Conservation (phyloP, 2,329 filamentous ascomycete genomes). For the Pseudocercospora eumusae region DNA sequence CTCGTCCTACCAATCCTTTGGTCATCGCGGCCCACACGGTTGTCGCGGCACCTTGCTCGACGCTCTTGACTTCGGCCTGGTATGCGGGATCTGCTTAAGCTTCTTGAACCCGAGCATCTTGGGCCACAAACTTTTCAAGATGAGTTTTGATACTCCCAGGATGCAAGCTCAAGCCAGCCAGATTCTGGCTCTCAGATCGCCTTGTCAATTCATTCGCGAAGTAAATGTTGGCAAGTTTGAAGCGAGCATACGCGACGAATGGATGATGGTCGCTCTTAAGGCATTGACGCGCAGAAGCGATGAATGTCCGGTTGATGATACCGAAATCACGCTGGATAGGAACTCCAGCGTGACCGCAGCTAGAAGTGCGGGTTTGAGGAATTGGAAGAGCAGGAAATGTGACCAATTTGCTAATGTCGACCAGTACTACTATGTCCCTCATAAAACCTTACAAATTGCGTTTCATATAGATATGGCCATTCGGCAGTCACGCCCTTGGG, state of each 20-base stretch:
- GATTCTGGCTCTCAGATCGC: slow-evolving; percentile 46
- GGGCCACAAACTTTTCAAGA: slow-evolving; percentile 20
- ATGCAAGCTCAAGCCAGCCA: slow-evolving; percentile 50
- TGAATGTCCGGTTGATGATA: slow-evolving; percentile 54
- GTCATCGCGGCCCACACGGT: slow-evolving; percentile 48
- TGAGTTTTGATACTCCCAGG: slow-evolving; percentile 48
- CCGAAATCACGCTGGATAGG: slow-evolving; percentile 50
- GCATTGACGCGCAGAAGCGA: slow-evolving; percentile 30
- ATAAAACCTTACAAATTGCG: slow-evolving; percentile 53
- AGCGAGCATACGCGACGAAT: slow-evolving; percentile 49
- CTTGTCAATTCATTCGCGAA: slow-evolving; percentile 56
- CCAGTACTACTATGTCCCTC: background rate
- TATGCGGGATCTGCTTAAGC: slow-evolving; percentile 7
- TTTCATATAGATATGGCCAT: slow-evolving; percentile 48
- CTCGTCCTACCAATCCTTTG: slow-evolving; percentile 44
- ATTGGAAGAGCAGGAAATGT: slow-evolving; percentile 59
- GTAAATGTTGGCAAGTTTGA: slow-evolving; percentile 56
- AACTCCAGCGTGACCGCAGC: slow-evolving; percentile 42
- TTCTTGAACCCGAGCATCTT: slow-evolving; percentile 21
- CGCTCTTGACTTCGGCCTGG: slow-evolving; percentile 34
- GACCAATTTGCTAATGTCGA: slow-evolving; percentile 49
- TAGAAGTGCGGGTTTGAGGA: slow-evolving; percentile 51
- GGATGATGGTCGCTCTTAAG: slow-evolving; percentile 39
- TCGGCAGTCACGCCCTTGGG: slow-evolving; percentile 45
- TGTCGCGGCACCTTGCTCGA: slow-evolving; percentile 53